Conservation (phyloP, 192 early-diverging fungal genomes). For the Mortierella claussenii region DNA sequence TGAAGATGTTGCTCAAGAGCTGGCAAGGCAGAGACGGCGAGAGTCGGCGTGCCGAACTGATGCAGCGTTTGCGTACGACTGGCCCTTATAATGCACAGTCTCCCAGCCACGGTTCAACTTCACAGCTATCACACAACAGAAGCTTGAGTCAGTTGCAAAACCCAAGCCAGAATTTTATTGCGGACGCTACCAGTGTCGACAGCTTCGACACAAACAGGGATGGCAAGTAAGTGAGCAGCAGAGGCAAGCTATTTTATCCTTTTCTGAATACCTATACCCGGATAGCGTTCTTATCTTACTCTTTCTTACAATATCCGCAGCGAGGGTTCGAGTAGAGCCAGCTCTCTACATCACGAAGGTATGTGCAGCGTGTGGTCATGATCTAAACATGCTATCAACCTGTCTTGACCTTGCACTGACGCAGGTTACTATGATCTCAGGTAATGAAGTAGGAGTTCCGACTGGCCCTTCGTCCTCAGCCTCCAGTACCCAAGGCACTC, state of each 20-base stretch:
- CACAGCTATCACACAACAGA: neutral
- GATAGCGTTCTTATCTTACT: neutral
- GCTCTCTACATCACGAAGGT: constrained; percentile 28
- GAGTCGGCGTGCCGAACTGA: constrained; percentile 19
- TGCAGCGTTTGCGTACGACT: neutral
- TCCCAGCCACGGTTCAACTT: constrained; percentile 5
- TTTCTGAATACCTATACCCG: neutral
- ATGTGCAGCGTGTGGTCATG: neutral
- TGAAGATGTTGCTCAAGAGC: constrained; percentile 27
- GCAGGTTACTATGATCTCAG: neutral
- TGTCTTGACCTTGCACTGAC: neutral
- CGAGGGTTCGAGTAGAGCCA: constrained; percentile 23
- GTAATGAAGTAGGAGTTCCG: neutral
- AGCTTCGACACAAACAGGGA: constrained; percentile 31
- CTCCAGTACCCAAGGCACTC: neutral
- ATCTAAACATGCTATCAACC: neutral
- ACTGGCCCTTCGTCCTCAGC: neutral
- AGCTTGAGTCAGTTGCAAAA: constrained; percentile 20
- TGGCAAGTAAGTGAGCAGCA: constrained; percentile 19
- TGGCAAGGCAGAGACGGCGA: constrained; percentile 48
- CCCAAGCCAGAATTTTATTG: constrained; percentile 1
- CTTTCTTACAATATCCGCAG: neutral
- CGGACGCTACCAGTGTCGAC: constrained; percentile 18
- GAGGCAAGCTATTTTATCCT: neutral
- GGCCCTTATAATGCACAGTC: neutral